A percentile compares a stretch with the other conserved stretches of the same genome.
Evolutionary conservation across 169 alveolate genomes (phyloP).

Genomic region (Blepharisma undulans): DNA sequence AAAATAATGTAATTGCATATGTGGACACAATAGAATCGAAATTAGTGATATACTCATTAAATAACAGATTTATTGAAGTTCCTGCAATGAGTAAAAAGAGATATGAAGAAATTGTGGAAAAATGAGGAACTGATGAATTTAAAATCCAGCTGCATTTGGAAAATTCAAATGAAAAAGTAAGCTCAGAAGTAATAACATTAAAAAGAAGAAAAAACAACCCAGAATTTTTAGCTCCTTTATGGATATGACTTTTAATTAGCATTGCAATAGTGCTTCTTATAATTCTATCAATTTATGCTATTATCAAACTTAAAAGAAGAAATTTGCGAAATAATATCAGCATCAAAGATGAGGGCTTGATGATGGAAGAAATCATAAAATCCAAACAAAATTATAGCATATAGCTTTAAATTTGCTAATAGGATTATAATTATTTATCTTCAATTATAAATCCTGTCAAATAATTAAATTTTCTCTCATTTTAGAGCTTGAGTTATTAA

Average conservation of each 20-base stretch:
- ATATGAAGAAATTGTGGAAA: neutral
- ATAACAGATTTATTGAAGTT: neutral
- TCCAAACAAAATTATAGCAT: neutral
- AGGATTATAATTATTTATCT: too few relatives aligned
- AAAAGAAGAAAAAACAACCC: neutral
- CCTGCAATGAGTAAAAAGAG: neutral
- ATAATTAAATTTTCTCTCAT: too few relatives aligned
- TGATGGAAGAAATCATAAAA: neutral
- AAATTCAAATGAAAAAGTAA: too few relatives aligned
- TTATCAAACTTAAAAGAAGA: neutral
- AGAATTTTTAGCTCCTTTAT: neutral
- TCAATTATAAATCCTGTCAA: too few relatives aligned
- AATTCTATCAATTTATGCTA: neutral
- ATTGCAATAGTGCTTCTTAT: neutral
- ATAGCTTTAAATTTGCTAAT: too few relatives aligned
- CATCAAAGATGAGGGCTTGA: neutral
- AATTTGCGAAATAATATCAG: neutral
- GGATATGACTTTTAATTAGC: neutral
- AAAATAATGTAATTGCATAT: neutral
- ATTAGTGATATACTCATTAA: neutral
- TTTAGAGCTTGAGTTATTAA: too few relatives aligned
- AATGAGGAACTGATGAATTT: neutral
- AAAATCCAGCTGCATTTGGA: neutral
- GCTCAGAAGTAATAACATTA: neutral
- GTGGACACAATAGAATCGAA: neutral